Evolutionary conservation across 352 stramenopile species (phyloP).

Genomic region (Globisporangium rhizosaccharum): DNA sequence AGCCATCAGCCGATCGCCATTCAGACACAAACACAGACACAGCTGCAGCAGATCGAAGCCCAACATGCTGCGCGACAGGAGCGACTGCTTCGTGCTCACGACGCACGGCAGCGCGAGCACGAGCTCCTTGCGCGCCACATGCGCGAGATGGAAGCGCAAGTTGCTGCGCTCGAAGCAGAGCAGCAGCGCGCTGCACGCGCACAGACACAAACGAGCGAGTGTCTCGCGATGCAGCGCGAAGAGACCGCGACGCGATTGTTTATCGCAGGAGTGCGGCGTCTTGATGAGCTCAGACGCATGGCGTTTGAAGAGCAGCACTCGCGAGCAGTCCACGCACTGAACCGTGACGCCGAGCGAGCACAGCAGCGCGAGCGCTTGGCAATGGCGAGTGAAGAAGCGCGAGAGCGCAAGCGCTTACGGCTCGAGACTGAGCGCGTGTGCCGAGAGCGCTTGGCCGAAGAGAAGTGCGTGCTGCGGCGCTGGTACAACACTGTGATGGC

Average conservation of each 20-base stretch:
- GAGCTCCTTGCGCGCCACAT: conserved; percentile 19
- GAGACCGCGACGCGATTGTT: conserved; percentile 3
- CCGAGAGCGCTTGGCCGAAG: conserved; percentile 14
- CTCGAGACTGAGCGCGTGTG: conserved; percentile 5
- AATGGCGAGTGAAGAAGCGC: conserved; percentile 12
- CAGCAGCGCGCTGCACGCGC: neutral
- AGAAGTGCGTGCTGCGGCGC: conserved; percentile 16
- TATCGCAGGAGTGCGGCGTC: neutral
- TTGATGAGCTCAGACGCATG: neutral
- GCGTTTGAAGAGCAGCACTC: conserved; percentile 5
- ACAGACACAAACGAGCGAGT: conserved; percentile 2
- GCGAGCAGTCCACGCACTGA: neutral
- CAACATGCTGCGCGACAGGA: conserved; percentile 13
- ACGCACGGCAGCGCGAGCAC: conserved; percentile 20
- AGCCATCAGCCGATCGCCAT: neutral
- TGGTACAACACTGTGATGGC: conserved; percentile 21
- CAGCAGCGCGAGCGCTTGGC: neutral
- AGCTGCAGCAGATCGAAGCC: conserved; percentile 7
- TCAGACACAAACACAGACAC: neutral
- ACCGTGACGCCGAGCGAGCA: neutral
- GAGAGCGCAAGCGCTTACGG: neutral
- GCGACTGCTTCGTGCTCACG: conserved; percentile 10
- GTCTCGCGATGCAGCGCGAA: conserved; percentile 16
- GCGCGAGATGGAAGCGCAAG: conserved; percentile 11
- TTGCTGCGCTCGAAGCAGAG: conserved; percentile 12